Percentiles rank a stretch among this genome's conserved stretches.
phyloP scores from a whole-genome alignment of 23 red algal species.

The Gracilariopsis chorda region DNA sequence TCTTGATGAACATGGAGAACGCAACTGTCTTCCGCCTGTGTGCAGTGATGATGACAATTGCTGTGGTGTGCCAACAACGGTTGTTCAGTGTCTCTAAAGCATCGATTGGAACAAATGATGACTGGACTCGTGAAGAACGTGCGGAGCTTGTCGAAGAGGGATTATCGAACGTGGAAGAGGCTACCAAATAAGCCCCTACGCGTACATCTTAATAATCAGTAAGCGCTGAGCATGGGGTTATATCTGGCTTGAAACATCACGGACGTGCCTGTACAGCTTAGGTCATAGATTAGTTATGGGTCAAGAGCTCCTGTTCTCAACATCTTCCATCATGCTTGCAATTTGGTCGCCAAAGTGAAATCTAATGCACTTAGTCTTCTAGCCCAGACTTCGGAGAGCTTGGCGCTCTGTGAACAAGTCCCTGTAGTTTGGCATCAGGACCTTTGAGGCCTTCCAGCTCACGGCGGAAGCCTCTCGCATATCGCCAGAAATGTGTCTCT shows the following conservation, averaged over 20 bases:
- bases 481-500: constrained; percentile 23
- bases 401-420: constrained; percentile 24
- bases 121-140: constrained; percentile 58
- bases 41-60: constrained; percentile 51
- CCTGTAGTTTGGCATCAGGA: not conserved
- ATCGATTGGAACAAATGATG: constrained; percentile 56
- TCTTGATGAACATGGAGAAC: constrained; percentile 56
- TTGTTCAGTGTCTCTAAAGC: constrained; percentile 66
- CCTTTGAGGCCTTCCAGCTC: constrained; percentile 28
- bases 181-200: constrained; percentile 2
- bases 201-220: too few relatives aligned
- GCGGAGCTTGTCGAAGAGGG: constrained; percentile 63
- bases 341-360: too few relatives aligned
- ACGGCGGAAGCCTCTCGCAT: not conserved
- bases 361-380: too few relatives aligned
- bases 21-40: constrained; percentile 52
- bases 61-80: constrained; percentile 55
- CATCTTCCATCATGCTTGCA: too few relatives aligned
- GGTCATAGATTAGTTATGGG: too few relatives aligned
- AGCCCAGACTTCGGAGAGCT: constrained; percentile 18
- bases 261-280: too few relatives aligned
- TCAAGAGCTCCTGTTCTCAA: too few relatives aligned
- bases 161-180: constrained; percentile 24
- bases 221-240: too few relatives aligned
- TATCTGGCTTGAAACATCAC: too few relatives aligned